These are phyloP conservation scores for Lentinus brumalis DNA, from an alignment of 768 basidiomycete genomes.

Conservation along the genomic window DNA sequence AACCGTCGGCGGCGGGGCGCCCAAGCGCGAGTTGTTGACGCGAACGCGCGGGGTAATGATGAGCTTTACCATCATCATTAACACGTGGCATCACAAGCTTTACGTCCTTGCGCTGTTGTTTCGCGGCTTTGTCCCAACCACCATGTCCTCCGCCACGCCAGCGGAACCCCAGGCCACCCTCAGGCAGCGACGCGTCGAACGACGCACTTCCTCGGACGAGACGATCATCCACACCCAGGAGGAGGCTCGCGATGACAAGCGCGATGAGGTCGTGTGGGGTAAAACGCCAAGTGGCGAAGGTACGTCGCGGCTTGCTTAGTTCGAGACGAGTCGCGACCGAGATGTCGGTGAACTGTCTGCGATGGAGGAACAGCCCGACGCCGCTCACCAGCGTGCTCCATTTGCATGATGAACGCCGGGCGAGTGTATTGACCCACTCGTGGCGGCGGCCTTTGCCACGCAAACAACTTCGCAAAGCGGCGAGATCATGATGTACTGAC, in stretches of 20 bases:
- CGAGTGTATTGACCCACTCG: too few relatives aligned
- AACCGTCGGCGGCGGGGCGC: too few relatives aligned
- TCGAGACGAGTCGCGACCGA: too few relatives aligned
- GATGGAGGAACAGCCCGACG: background rate
- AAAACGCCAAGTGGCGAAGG: conserved; percentile 84
- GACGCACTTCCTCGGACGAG: conserved; percentile 11
- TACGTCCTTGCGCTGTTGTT: conserved; percentile 9
- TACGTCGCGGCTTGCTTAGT: conserved; percentile 30
- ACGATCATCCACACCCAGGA: conserved; percentile 8
- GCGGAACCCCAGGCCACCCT: conserved; percentile 17
- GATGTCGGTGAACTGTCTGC: background rate
- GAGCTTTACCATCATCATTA: too few relatives aligned
- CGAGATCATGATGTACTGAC: conserved; percentile 1
- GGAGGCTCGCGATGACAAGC: conserved; percentile 7
- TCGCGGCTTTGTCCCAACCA: conserved; percentile 3
- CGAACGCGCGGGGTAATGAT: too few relatives aligned
- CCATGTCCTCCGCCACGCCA: conserved; percentile 17
- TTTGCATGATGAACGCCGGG: background rate
- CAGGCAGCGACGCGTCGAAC: conserved; percentile 22
- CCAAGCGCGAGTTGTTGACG: too few relatives aligned
- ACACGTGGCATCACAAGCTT: background rate
- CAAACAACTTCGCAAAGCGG: background rate
- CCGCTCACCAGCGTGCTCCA: too few relatives aligned
- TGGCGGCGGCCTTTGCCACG: too few relatives aligned
- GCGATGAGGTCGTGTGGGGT: conserved; percentile 80